Base-by-base conservation (phyloP, 192 early-diverging fungal species). In the Funneliformis mosseae region DNA sequence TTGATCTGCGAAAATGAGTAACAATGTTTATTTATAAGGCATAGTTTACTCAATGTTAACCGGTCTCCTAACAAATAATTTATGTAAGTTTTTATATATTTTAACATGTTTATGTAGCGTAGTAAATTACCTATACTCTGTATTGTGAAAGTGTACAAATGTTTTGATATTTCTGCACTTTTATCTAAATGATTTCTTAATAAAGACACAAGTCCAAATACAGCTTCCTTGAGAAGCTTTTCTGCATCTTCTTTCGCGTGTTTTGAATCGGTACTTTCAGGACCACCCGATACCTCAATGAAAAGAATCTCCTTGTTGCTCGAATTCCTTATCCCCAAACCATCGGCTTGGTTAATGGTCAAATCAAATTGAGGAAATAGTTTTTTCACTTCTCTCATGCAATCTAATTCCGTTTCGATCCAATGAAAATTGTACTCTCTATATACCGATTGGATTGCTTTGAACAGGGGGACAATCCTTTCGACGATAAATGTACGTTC, bases 141-240 rank as follows among this genome's bases (percentile, higher is more conserved):
- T 2, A 78, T 43, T 42, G 68, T 63, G 75, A 43, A 77, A 5
- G 75, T 77, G 38, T 38, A 43, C 18, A 78, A 55, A 39, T 78
- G 45, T 28, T 43, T 78, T 66, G 76, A 5, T 5, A 5, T 5
- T 8, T 43, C 42, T 5, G 42, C 63, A 68, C 38, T 67, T 50
- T 78, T 78, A 78, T 78, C 62, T 48, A 78, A 68, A 25, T 68
- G 68, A 42, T 68, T 45, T n/a, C n/a, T n/a, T n/a, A n/a, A n/a
- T n/a, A 78, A 18, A 16, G 63, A 78, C 0, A 78, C 8, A 25
- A 78, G 21, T 1, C 77, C 77, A 78, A 78, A 78, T 25, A 78
- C 68, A 8, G 45, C 77, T 38, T 78, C 76, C n/a, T 78, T 67
- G 1, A 78, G 67, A 8, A 78, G 42, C 45, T 68, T 74, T 74